These are phyloP conservation scores for Penicillium freii DNA, from an alignment of 2,329 filamentous ascomycete genomes.

Conservation along the genomic window DNA sequence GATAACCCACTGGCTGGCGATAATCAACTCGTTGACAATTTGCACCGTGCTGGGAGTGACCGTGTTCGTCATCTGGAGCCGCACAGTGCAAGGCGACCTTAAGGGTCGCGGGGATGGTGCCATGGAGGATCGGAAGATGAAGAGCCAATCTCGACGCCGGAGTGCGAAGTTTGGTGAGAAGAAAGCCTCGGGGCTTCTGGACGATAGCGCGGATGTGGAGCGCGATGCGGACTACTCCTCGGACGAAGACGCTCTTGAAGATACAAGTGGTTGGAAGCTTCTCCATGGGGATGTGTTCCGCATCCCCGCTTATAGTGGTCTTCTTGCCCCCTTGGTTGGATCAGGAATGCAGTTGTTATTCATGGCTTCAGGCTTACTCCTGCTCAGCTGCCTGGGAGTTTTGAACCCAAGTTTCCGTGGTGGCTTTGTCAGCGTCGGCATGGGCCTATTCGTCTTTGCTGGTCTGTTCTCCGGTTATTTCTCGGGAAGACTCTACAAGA, in stretches of 20 bases:
- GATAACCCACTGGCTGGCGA: conserved; percentile 83
- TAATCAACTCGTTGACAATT: conserved; percentile 82
- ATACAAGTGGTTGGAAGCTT: conserved; percentile 83
- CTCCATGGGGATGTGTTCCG: conserved; percentile 87
- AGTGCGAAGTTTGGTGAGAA: conserved; percentile 52
- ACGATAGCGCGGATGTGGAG: conserved; percentile 55
- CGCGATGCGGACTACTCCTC: conserved; percentile 57
- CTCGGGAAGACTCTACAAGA: conserved; percentile 77
- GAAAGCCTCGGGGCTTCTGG: conserved; percentile 56
- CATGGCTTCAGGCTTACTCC: conserved; percentile 70
- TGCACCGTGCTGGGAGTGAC: conserved; percentile 74
- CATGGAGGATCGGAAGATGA: conserved; percentile 66
- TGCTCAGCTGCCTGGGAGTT: conserved; percentile 71
- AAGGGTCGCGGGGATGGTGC: conserved; percentile 67
- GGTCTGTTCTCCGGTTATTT: conserved; percentile 86
- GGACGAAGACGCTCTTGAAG: conserved; percentile 72
- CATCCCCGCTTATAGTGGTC: conserved; percentile 64
- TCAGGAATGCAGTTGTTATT: conserved; percentile 85
- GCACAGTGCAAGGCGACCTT: conserved; percentile 75
- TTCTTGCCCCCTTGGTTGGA: conserved; percentile 77
- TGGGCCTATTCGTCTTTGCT: conserved; percentile 79
- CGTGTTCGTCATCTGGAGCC: conserved; percentile 75
- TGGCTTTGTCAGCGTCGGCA: conserved; percentile 79
- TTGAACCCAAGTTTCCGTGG: conserved; percentile 87
- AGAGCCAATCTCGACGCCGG: conserved; percentile 38